Evolutionary conservation across 768 basidiomycete genomes (phyloP), one percentile per base, ranked within the genome.

Genomic region (Leucosporidium yakuticum): DNA sequence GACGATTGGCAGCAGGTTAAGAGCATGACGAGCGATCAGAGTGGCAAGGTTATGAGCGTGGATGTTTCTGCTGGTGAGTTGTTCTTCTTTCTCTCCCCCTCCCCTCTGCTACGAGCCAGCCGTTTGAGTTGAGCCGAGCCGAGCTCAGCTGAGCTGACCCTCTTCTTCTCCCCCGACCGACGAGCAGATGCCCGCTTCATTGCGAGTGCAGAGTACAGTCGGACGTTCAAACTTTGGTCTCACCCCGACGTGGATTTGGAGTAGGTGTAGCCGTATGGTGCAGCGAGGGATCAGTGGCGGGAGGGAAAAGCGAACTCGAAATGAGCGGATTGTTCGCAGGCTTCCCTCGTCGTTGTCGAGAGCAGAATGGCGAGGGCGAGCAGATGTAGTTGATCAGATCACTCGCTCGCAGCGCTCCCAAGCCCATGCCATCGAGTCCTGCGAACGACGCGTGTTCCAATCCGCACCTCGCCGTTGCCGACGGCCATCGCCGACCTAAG

Each of bases 41-140:
- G 77, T 23, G 92, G 94, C n/a, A 98, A 97, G 79, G 94, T 97
- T 68, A 99, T 98, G 96, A 91, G 90, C 11, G 93, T 97, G 15
- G 96, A 99, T 77, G 83, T 98, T 27, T 86, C 87, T 32, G 83
- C 83, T 63, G 91, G 76, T 76, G 63, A 62, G 73, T 71, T 36
- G 34, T 4, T 36, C n/a, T 44, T 54, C 51, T 54, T 48, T 29
- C 20, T 5, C 39, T 29, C 48, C 32, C 29, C 21, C 12, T n/a
- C 8, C 27, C 25, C 36, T 27, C n/a, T 20, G 27, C 49, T 36
- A 6, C 34, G 34, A 12, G 25, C 25, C 4, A 2, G 58, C 21
- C 2, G 58, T n/a, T 17, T 47, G 9, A 11, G 3, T 23, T 25
- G 31, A 1, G 29, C 32, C 6, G 44, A 56, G 29, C 44, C 8